Evolutionary conservation across 176 grass and related monocot genomes (phyloP), one percentile per base, ranked within the genome.

Genomic region (Ampelocalamus luodianensis): DNA sequence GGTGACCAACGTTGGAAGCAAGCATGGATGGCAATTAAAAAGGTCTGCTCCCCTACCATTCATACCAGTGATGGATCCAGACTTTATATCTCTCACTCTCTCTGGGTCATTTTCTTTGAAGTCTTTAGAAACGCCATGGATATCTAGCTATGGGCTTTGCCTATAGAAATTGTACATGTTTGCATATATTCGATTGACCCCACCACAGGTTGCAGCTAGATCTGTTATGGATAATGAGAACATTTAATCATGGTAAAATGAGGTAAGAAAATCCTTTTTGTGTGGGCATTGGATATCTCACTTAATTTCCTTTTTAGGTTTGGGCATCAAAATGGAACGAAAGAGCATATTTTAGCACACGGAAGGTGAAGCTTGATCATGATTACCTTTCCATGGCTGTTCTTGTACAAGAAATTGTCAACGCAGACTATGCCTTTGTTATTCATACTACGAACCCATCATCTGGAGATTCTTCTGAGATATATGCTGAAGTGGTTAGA

Each of bases 251-350:
- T 82, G 60, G 24, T 42, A 45, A 82, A 45, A 74, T 42, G 6
- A 80, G 77, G 59, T 81, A 48, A 53, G 18, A 17, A 48, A 86
- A 54, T 51, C 6, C 3, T 37, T 58, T 81, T 34, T 49, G 17
- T 48, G 34, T 87, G 45, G 39, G 56, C 54, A 87, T 67, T 76
- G 46, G 37, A 4, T 68, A 65, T 66, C 74, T 78, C 5, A 66
- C 82, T 66, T 48, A 78, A 72, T 68, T 74, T 79, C 17, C 0
- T 20, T 74, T 86, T 50, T 80, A 99, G 96, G 96, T 99, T 10
- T 99, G 96, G 96, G 93, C 90, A 37, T 99, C 96, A 81, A 99
- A 99, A 85, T 99, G 96, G 96, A 99, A 96, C 15, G 96, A 99
- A 86, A 96, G 96, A 88, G 96, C 96, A 84, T 99, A 92, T 77